Percentiles rank a stretch among this genome's conserved stretches.
phyloP scores from a whole-genome alignment of 2,329 filamentous ascomycete genomes.

The Penicillium nordicum region DNA sequence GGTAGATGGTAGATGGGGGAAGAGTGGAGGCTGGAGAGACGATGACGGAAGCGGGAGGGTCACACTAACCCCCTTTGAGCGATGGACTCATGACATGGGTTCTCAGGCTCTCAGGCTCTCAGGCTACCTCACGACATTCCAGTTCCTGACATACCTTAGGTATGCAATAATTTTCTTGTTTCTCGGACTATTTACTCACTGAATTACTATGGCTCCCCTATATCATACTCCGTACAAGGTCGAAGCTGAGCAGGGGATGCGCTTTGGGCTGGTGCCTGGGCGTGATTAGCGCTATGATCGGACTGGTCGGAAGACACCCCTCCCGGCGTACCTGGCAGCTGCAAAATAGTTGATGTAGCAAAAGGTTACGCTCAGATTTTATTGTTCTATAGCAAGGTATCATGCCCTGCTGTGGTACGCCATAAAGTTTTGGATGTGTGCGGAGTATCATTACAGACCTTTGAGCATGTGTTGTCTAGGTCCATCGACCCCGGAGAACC shows the following conservation, averaged over 20 bases:
- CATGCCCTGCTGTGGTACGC: not conserved
- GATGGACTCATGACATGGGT: constrained; percentile 6
- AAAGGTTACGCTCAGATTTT: not conserved
- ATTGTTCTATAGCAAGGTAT: not conserved
- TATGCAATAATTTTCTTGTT: not conserved
- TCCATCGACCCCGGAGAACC: too few species aligned
- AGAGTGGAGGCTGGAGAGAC: constrained; percentile 22
- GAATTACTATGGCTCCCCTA: not conserved
- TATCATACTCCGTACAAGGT: not conserved
- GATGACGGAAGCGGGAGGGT: constrained; percentile 29
- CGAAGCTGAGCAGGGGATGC: not conserved
- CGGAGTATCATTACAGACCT: not conserved
- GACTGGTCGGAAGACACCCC: constrained; percentile 6
- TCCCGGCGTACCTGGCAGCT: constrained; percentile 23
- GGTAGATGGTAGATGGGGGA: constrained; percentile 22
- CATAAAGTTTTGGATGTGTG: not conserved
- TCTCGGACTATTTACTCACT: not conserved
- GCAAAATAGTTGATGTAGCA: constrained; percentile 17
- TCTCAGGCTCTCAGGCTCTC: not conserved
- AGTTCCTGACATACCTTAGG: not conserved
- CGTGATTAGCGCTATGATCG: constrained; percentile 4
- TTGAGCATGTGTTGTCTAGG: not conserved
- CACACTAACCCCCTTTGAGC: constrained; percentile 7
- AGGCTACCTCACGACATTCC: not conserved
- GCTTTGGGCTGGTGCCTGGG: constrained; percentile 1